Evolutionary conservation across 805 yeast genomes (phyloP).

Genomic region (Saturnispora kantuleensis): DNA sequence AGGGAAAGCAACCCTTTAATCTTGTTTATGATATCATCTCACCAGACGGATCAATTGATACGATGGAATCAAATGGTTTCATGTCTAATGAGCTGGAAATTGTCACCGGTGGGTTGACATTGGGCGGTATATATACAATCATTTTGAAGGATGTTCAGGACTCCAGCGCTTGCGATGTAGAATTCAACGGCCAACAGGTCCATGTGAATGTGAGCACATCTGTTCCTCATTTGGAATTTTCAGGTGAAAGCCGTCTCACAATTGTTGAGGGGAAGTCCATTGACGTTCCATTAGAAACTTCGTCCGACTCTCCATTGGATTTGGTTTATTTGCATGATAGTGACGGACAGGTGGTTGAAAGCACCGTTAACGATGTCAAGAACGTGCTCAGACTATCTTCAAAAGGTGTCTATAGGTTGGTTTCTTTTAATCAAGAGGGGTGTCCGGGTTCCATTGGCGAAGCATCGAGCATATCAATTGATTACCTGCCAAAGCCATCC

Average conservation of each 20-base stretch:
- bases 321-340: slow-evolving; percentile 26
- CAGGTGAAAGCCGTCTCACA: slow-evolving; percentile 21
- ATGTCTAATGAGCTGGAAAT: slow-evolving; percentile 30
- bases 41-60: slow-evolving; percentile 35
- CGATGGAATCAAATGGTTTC: slow-evolving; percentile 34
- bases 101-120: slow-evolving; percentile 42
- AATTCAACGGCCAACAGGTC: slow-evolving; percentile 52
- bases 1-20: slow-evolving; percentile 74
- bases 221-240: slow-evolving; percentile 41
- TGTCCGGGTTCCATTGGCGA: slow-evolving; percentile 34
- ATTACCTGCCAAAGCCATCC: slow-evolving; percentile 24
- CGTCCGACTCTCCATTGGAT: slow-evolving; percentile 19
- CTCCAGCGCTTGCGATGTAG: slow-evolving; percentile 70
- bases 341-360: slow-evolving; percentile 12
- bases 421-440: slow-evolving; percentile 31
- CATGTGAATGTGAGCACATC: slow-evolving; percentile 60
- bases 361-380: slow-evolving; percentile 12
- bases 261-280: slow-evolving; percentile 55
- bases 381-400: slow-evolving; percentile 27
- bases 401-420: slow-evolving; percentile 35
- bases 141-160: slow-evolving; percentile 60
- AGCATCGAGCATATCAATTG: slow-evolving; percentile 16
- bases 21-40: slow-evolving; percentile 62
- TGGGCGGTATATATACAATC: slow-evolving; percentile 69
- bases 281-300: slow-evolving; percentile 41